Conservation (phyloP, 1,139 yeast genomes). For the Scheffersomyces segobiensis region DNA sequence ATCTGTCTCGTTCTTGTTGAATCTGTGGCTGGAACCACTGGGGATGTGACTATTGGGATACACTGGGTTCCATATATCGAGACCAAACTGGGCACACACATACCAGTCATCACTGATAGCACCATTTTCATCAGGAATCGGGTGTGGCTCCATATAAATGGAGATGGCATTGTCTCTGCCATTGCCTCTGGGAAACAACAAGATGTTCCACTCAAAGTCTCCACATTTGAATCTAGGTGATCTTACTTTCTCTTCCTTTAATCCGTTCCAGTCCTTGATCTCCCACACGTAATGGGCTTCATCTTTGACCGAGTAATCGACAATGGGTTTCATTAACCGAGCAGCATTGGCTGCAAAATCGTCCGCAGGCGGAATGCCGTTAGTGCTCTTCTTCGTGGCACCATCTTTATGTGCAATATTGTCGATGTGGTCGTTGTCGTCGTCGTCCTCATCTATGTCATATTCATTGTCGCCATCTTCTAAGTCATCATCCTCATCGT, state of each 20-base stretch:
- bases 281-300: conserved; percentile 67
- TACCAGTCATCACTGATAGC: conserved; percentile 61
- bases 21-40: conserved; percentile 80
- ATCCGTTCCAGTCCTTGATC: conserved; percentile 61
- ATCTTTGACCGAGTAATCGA: conserved; percentile 43
- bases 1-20: conserved; percentile 73
- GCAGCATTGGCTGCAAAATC: conserved; percentile 30
- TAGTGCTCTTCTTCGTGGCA: neutral
- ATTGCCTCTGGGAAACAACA: conserved; percentile 78
- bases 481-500: conserved; percentile 12
- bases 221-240: conserved; percentile 62
- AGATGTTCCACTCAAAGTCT: conserved; percentile 68
- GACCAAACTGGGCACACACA: conserved; percentile 87
- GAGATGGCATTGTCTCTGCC: conserved; percentile 51
- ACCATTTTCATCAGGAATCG: conserved; percentile 34
- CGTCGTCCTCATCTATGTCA: conserved; percentile 10
- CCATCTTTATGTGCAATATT: conserved; percentile 7
- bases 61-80: conserved; percentile 81
- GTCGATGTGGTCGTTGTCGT: conserved; percentile 4
- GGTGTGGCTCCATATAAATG: conserved; percentile 64
- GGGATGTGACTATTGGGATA: conserved; percentile 61
- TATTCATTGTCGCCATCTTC: conserved; percentile 26
- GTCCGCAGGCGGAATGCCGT: conserved; percentile 27
- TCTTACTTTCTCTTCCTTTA: conserved; percentile 53
- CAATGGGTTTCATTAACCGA: conserved; percentile 41